A percentile compares a stretch with the other conserved stretches of the same genome.
phyloP scores from a whole-genome alignment of 129 eudicot genomes.

The Pittosporum tobira region DNA sequence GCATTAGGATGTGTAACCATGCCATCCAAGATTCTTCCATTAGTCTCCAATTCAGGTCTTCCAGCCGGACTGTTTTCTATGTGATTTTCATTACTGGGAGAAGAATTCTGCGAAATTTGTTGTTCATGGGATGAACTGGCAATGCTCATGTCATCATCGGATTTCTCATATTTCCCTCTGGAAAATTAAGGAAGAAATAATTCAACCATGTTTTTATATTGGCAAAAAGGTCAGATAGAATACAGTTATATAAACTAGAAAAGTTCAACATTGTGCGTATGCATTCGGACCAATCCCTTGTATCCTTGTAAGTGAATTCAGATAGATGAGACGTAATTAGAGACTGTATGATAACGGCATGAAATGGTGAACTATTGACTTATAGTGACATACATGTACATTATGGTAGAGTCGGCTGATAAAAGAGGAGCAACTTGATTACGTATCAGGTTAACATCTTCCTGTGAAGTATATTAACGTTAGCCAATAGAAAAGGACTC shows the following conservation, averaged over 20 bases:
- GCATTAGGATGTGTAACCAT: conserved; percentile 21
- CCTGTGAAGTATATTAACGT: conserved; percentile 32
- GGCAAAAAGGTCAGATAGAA: neutral
- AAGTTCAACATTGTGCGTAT: neutral
- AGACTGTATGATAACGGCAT: neutral
- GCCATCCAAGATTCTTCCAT: conserved; percentile 28
- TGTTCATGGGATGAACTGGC: conserved; percentile 37
- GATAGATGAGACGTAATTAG: too few species aligned
- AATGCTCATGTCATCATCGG: conserved; percentile 47
- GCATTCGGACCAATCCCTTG: neutral
- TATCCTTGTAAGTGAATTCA: neutral
- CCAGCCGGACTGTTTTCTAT: conserved; percentile 26
- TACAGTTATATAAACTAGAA: neutral
- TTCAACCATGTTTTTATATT: neutral
- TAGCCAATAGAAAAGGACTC: conserved; percentile 3
- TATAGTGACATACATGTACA: conserved; percentile 32
- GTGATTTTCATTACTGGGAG: conserved; percentile 29
- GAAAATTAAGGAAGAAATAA: neutral
- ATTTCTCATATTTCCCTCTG: conserved; percentile 45
- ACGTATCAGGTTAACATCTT: conserved; percentile 17
- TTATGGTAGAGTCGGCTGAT: conserved; percentile 27
- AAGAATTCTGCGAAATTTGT: conserved; percentile 19
- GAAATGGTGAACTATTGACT: conserved; percentile 8
- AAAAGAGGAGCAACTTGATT: conserved; percentile 20
- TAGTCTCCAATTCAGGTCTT: conserved; percentile 28